Percentiles rank a stretch among this genome's conserved stretches.
These are phyloP conservation scores for Amphicarpaea edgeworthii DNA, from an alignment of 306 rosid species.

Conservation along the genomic window DNA sequence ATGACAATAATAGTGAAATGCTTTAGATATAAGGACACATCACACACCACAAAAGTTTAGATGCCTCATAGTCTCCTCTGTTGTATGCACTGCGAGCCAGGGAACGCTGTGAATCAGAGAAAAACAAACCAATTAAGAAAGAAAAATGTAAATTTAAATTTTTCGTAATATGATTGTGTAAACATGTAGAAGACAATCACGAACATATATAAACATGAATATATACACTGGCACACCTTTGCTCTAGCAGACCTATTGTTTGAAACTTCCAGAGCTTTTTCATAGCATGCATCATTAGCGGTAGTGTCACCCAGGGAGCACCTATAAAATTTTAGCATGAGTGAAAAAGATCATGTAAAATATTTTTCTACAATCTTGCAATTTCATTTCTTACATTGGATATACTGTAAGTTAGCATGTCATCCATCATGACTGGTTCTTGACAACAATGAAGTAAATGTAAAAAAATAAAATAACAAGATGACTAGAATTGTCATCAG, in stretches of 20 bases:
- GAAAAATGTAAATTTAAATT: neutral
- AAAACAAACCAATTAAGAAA: constrained; percentile 17
- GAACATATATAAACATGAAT: neutral
- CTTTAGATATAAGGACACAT: constrained; percentile 19
- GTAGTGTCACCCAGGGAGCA: constrained; percentile 94
- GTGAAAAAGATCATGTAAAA: constrained; percentile 38
- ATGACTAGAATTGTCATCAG: too few relatives aligned
- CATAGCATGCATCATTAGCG: constrained; percentile 78
- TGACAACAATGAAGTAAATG: too few relatives aligned
- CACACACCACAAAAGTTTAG: constrained; percentile 67
- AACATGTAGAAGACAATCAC: constrained; percentile 26
- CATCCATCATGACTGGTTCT: too few relatives aligned
- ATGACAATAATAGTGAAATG: constrained; percentile 16
- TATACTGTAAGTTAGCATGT: neutral
- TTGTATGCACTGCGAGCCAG: constrained; percentile 98
- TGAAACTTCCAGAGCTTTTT: constrained; percentile 94
- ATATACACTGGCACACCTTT: constrained; percentile 59
- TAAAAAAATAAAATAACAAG: too few relatives aligned
- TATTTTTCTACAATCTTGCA: neutral
- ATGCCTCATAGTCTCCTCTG: constrained; percentile 83
- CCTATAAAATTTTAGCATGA: constrained; percentile 60
- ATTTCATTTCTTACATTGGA: constrained; percentile 21
- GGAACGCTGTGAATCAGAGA: constrained; percentile 68
- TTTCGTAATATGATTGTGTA: constrained; percentile 20
- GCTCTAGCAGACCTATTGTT: constrained; percentile 88